Evolutionary conservation across 176 grass and related monocot genomes (phyloP).

Genomic region (Zoysia pacifica): DNA sequence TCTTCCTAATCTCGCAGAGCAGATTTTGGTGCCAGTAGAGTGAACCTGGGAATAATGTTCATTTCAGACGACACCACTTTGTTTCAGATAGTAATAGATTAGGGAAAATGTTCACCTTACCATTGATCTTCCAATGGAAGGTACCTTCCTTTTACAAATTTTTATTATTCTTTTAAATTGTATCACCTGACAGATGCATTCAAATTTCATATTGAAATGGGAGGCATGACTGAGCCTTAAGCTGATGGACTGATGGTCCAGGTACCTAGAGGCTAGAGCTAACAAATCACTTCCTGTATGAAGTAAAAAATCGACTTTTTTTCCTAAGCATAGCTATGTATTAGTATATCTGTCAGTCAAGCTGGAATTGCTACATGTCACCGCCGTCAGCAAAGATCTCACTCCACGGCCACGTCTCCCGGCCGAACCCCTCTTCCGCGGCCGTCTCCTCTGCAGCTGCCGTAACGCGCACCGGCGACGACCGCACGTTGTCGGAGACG

Average conservation of each 20-base stretch:
- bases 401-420: conserved; percentile 53
- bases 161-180: neutral
- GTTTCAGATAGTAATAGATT: neutral
- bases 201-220: neutral
- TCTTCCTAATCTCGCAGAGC: conserved; percentile 14
- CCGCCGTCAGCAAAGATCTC: conserved; percentile 39
- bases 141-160: neutral
- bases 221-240: neutral
- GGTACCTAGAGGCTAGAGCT: neutral
- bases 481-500: neutral
- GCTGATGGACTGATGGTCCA: neutral
- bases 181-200: neutral
- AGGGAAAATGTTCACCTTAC: neutral
- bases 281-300: neutral
- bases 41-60: neutral
- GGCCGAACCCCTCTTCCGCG: neutral
- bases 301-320: neutral
- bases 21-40: neutral
- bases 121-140: neutral
- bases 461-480: neutral
- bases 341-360: conserved; percentile 16
- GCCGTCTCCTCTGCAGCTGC: neutral
- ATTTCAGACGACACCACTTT: neutral
- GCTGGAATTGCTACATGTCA: conserved; percentile 44
- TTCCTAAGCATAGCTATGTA: neutral